phyloP scores from a whole-genome alignment of 495 filamentous ascomycete genomes.

The Gamarada debralockiae region DNA sequence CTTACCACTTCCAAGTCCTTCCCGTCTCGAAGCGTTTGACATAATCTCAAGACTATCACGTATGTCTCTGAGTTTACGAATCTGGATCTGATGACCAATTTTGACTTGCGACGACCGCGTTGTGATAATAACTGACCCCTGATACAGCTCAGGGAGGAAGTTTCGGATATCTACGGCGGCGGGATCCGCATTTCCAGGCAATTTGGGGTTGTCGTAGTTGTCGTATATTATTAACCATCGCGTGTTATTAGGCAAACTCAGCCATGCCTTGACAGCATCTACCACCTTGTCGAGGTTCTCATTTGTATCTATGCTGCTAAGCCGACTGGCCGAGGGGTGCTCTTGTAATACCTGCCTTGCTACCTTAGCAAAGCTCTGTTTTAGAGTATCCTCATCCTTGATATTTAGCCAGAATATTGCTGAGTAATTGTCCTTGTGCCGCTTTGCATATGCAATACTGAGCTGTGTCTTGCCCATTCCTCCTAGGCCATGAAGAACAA shows the following conservation, averaged over 20 bases:
- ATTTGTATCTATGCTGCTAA: conserved; percentile 8
- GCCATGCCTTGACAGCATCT: conserved; percentile 33
- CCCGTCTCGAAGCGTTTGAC: conserved; percentile 29
- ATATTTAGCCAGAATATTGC: conserved; percentile 24
- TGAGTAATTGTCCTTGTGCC: conserved; percentile 19
- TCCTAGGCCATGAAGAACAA: conserved; percentile 23
- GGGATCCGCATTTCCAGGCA: conserved; percentile 16
- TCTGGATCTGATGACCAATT: conserved; percentile 27
- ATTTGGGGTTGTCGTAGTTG: conserved; percentile 37
- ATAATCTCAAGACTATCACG: conserved; percentile 34
- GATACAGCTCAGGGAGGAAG: conserved; percentile 31
- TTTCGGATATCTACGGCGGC: conserved; percentile 28
- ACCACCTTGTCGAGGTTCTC: conserved; percentile 24
- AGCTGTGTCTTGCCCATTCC: conserved; percentile 27
- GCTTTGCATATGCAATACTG: conserved; percentile 19
- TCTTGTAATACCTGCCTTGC: conserved; percentile 29
- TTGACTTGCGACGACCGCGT: conserved; percentile 32
- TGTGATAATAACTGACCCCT: conserved; percentile 38
- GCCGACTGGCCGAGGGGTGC: conserved; percentile 19
- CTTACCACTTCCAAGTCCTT: conserved; percentile 20
- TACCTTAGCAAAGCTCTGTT: conserved; percentile 29
- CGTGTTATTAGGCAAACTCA: conserved; percentile 33
- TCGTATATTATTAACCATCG: conserved; percentile 41
- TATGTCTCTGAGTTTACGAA: conserved; percentile 30
- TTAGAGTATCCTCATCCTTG: conserved; percentile 28